These are phyloP conservation scores for Ophiostoma sp. DNA, from an alignment of 2,329 filamentous ascomycete species.

Conservation along the genomic window DNA sequence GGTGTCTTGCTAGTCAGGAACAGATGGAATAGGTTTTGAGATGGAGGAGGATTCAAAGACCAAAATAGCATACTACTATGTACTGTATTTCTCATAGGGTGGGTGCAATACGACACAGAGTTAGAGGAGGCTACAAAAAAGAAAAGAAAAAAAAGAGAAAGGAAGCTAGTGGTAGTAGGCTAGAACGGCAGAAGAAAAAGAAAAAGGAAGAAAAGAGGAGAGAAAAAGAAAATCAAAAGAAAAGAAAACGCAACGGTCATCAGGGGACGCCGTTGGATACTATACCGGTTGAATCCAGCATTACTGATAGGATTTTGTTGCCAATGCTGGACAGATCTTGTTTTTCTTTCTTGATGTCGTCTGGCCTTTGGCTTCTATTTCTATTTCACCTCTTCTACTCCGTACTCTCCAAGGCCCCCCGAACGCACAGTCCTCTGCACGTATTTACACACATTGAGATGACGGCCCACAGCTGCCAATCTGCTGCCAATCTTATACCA, in stretches of 20 bases:
- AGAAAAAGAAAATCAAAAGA: neutral
- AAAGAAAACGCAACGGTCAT: neutral
- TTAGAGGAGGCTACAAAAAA: neutral
- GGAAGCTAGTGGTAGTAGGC: neutral
- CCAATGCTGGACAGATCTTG: neutral
- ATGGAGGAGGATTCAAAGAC: neutral
- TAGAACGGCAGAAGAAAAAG: neutral
- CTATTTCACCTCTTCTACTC: neutral
- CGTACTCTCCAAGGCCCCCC: neutral
- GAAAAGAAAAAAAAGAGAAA: neutral
- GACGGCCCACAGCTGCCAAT: constrained; percentile 4
- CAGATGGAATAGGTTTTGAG: neutral
- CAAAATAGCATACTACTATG: constrained; percentile 8
- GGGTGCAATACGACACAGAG: neutral
- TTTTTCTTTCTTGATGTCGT: neutral
- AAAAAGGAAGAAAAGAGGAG: neutral
- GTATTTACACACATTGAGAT: constrained; percentile 3
- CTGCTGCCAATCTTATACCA: neutral
- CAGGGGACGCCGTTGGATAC: neutral
- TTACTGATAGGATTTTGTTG: neutral
- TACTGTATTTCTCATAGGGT: neutral
- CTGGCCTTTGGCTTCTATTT: neutral
- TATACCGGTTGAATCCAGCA: neutral
- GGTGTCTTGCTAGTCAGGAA: neutral
- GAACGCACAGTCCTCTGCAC: neutral